Evolutionary conservation across 1,284 basidiomycete genomes (phyloP).

Genomic region (Pseudozyma pruni): DNA sequence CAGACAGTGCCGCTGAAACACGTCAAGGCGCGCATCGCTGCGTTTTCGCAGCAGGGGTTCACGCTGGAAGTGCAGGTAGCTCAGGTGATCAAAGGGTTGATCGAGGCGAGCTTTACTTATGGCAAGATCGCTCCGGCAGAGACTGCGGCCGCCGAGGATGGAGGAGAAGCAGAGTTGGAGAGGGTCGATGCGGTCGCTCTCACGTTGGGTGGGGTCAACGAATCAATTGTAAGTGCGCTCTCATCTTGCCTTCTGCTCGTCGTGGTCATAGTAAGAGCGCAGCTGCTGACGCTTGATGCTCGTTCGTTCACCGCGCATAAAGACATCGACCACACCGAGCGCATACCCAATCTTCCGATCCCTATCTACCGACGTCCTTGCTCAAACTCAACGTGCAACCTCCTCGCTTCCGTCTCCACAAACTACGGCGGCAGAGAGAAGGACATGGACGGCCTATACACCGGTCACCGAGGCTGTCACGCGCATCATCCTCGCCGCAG

Average conservation of each 20-base stretch:
- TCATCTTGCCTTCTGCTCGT: not conserved
- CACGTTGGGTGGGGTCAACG: conserved; percentile 19
- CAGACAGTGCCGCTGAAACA: conserved; percentile 16
- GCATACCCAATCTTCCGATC: conserved; percentile 28
- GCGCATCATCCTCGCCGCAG: conserved; percentile 26
- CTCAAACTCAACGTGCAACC: conserved; percentile 15
- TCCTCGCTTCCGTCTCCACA: not conserved
- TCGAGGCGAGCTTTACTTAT: conserved; percentile 17
- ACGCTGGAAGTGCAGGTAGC: conserved; percentile 17
- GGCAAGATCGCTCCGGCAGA: no score
- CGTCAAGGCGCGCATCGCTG: conserved; percentile 17
- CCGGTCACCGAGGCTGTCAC: conserved; percentile 29
- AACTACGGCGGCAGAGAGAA: not conserved
- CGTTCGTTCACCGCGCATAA: not conserved
- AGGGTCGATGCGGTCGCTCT: conserved; percentile 15
- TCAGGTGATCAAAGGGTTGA: conserved; percentile 11
- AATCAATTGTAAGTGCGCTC: conserved; percentile 17
- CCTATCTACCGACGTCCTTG: conserved; percentile 20
- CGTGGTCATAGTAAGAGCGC: no score
- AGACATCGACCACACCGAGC: conserved; percentile 24
- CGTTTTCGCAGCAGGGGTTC: conserved; percentile 7
- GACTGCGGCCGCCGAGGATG: not conserved
- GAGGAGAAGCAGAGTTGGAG: not conserved
- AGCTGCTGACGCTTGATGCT: no score
- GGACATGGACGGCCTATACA: conserved; percentile 23